Percentiles rank a stretch among this genome's conserved stretches.
phyloP scores from a whole-genome alignment of 1,139 yeast genomes.

The Suhomyces coccinellae region DNA sequence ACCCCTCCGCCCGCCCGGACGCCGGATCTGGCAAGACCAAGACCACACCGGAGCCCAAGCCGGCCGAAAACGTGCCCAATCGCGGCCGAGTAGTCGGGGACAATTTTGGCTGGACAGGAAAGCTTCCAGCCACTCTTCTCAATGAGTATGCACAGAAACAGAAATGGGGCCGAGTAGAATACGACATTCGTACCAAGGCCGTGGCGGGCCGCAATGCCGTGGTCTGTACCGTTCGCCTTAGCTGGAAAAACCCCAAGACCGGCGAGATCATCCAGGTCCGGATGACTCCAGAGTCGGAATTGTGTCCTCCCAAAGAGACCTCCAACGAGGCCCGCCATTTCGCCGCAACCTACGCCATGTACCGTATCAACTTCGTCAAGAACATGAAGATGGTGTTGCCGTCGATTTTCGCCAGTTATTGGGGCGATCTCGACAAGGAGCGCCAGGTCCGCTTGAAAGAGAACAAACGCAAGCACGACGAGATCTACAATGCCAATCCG shows the following conservation, averaged over 20 bases:
- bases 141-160: constrained; percentile 87
- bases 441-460: constrained; percentile 46
- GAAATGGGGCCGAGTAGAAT: constrained; percentile 85
- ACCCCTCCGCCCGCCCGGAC: neutral
- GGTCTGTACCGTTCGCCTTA: constrained; percentile 58
- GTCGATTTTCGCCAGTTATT: constrained; percentile 71
- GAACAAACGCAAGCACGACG: constrained; percentile 50
- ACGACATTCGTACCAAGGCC: constrained; percentile 57
- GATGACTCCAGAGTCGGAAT: constrained; percentile 58
- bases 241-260: constrained; percentile 81
- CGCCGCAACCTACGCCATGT: constrained; percentile 86
- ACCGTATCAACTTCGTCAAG: constrained; percentile 75
- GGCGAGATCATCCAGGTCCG: constrained; percentile 60
- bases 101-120: constrained; percentile 84
- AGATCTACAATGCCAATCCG: constrained; percentile 67
- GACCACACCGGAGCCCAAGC: constrained; percentile 1
- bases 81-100: constrained; percentile 49
- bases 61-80: constrained; percentile 34
- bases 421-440: constrained; percentile 69
- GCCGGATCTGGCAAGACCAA: neutral
- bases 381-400: constrained; percentile 88
- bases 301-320: constrained; percentile 67
- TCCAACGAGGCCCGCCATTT: constrained; percentile 86
- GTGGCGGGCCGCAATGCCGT: constrained; percentile 46
- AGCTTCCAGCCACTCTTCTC: constrained; percentile 80